These are phyloP conservation scores for Volvox carteri DNA, from an alignment of 163 green algal genomes.

Conservation along the genomic window DNA sequence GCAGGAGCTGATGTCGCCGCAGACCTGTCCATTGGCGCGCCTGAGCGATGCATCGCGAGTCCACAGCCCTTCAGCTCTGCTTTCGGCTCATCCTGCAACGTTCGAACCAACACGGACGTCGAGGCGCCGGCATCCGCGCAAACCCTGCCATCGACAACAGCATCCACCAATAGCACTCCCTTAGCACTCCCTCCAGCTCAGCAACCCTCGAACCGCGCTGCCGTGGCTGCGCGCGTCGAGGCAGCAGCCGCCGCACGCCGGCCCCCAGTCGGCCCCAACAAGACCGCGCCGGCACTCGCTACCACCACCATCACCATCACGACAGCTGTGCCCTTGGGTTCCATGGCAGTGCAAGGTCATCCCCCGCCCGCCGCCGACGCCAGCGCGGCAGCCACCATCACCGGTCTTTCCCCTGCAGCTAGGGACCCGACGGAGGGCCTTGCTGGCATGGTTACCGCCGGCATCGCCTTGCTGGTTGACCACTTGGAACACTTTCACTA, in stretches of 20 bases:
- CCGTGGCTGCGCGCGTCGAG: background rate
- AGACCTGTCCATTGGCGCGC: slow-evolving; percentile 31
- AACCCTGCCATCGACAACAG: background rate
- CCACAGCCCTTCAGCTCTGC: slow-evolving; percentile 8
- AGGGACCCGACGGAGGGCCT: slow-evolving; percentile 8
- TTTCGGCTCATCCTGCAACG: background rate
- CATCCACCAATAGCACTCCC: slow-evolving; percentile 18
- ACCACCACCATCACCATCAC: background rate
- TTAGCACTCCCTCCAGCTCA: background rate
- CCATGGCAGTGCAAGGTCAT: no score
- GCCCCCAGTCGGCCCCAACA: background rate
- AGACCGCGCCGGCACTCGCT: no score
- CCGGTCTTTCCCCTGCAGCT: background rate
- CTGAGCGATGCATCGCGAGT: slow-evolving; percentile 1
- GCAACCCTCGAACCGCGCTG: background rate
- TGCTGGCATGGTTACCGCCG: slow-evolving; percentile 2
- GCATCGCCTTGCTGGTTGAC: slow-evolving; percentile 32
- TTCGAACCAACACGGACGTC: background rate
- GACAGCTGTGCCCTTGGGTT: background rate
- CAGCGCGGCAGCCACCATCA: background rate
- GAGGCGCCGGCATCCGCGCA: slow-evolving; percentile 16
- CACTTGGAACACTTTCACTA: slow-evolving; percentile 56
- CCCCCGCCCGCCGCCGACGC: background rate
- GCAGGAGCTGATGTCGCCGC: background rate
- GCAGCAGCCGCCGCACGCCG: background rate